Evolutionary conservation across 2,329 filamentous ascomycete species (phyloP), one percentile per base, ranked within the genome.

Genomic region (Talaromyces atroroseus): DNA sequence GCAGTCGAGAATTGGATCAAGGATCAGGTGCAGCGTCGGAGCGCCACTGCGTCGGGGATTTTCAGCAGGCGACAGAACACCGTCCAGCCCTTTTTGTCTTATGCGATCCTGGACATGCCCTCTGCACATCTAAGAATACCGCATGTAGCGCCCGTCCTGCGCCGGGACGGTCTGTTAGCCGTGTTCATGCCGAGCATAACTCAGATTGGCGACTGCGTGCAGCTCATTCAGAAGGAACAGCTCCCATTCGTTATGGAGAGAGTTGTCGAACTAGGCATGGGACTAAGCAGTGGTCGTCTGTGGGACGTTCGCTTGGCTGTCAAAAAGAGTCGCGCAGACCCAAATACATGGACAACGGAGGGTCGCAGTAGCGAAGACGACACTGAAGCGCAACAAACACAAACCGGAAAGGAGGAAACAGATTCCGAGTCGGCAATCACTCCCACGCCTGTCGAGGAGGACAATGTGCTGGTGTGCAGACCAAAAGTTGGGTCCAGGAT

Each of bases 181-280:
- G 78, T 90, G 1, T 94, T 91, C 73, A 85, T 84, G 61, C 89
- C 89, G 0, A 89, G 84, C 63, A 84, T 94, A 58, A 91, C 88
- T 10, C 89, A 92, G 69, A 87, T 92, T 55, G 83, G 80, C 42
- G 80, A 84, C 5, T 88, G 86, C 58, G 75, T 86, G 26, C 72
- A 80, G 47, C 68, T 75, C 40, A 80, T 84, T 32, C 79, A 79
- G 57, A 71, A 78, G 26, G 73, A 81, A 12, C 71, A 70, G 2
- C 73, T 89, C 53, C 82, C 82, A 0, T 76, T 85, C 47, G 60
- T 71, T 8, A 66, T 76, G 58, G 75, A 78, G 48, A 71, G 70
- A 59, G 74, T 73, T 4, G 67, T 78, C 16, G 77, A 79, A 60
- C 62, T 78, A 7, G 76, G 76, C 0, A 66, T 70, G 20, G 76